These are phyloP conservation scores for Trichoderma cornu-damae DNA, from an alignment of 2,329 filamentous ascomycete genomes.

Conservation along the genomic window DNA sequence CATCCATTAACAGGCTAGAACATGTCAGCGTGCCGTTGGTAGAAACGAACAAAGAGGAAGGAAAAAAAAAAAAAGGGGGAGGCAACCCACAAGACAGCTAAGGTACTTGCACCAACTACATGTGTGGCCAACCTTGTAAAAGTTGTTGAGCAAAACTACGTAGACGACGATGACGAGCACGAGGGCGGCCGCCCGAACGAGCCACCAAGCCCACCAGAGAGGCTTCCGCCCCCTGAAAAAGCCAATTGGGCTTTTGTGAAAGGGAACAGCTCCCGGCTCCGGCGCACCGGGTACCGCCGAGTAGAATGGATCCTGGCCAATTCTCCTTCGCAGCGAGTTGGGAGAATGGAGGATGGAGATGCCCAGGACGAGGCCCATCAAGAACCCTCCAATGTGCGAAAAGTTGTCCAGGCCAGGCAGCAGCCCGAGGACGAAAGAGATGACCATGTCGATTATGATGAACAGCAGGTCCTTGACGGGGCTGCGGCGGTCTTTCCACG, in stretches of 20 bases:
- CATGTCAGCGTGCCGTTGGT: constrained; percentile 23
- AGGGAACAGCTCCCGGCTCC: constrained; percentile 46
- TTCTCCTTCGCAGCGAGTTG: constrained; percentile 67
- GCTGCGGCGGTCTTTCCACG: constrained; percentile 72
- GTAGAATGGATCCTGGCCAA: constrained; percentile 68
- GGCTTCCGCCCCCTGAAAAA: constrained; percentile 93
- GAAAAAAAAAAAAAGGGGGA: too few species aligned
- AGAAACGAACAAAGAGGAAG: neutral
- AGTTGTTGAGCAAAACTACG: constrained; percentile 82
- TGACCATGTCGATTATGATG: constrained; percentile 75
- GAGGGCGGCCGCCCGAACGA: constrained; percentile 72
- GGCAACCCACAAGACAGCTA: constrained; percentile 79
- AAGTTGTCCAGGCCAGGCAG: constrained; percentile 95
- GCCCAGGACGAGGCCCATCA: constrained; percentile 84
- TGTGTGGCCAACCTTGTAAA: constrained; percentile 70
- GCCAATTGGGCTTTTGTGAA: constrained; percentile 58
- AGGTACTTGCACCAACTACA: constrained; percentile 95
- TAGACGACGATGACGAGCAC: constrained; percentile 80
- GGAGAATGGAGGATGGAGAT: constrained; percentile 86
- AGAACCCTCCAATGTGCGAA: constrained; percentile 90
- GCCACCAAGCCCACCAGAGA: constrained; percentile 97
- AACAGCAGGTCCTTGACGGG: constrained; percentile 84
- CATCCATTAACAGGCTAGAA: constrained; percentile 59
- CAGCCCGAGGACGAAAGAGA: constrained; percentile 88
- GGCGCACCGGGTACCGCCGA: constrained; percentile 55